Conservation (phyloP, 768 basidiomycete genomes). For the Trametes villosa region DNA sequence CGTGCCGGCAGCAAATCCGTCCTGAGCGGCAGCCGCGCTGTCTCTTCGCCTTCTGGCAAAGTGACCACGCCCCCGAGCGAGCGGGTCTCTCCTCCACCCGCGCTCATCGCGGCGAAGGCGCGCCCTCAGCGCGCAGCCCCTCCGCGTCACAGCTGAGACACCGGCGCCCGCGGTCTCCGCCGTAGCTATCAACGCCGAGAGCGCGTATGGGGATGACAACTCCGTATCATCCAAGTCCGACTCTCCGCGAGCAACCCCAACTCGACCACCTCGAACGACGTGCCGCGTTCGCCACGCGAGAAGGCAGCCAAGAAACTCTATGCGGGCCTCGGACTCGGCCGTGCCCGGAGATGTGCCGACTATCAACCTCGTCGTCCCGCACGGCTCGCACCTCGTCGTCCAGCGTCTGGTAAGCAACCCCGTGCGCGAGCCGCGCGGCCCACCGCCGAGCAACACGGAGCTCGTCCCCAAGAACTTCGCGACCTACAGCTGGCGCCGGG, state of each 20-base stretch:
- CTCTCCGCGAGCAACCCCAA: conserved; percentile 75
- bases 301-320: conserved; percentile 86
- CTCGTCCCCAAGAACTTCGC: conserved; percentile 90
- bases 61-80: conserved; percentile 75
- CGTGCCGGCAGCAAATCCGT: conserved; percentile 75
- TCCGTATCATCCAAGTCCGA: conserved; percentile 56
- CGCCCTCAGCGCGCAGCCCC: conserved; percentile 75
- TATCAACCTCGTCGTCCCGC: conserved; percentile 42
- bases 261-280: conserved; percentile 60
- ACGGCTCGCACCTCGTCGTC: conserved; percentile 42
- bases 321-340: conserved; percentile 84
- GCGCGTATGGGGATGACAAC: conserved; percentile 55
- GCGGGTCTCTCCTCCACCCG: conserved; percentile 56
- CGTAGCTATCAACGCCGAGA: conserved; percentile 54
- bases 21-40: conserved; percentile 64
- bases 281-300: conserved; percentile 77
- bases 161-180: conserved; percentile 51
- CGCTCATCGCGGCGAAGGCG: conserved; percentile 33
- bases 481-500: conserved; percentile 80
- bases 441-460: conserved; percentile 85
- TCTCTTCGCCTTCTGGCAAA: conserved; percentile 55
- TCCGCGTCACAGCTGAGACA: conserved; percentile 39
- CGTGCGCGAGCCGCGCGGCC: conserved; percentile 85
- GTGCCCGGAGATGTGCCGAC: conserved; percentile 60
- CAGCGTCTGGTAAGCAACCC: conserved; percentile 67